Evolutionary conservation across 306 rosid genomes (phyloP).

Genomic region (Rosa persica): DNA sequence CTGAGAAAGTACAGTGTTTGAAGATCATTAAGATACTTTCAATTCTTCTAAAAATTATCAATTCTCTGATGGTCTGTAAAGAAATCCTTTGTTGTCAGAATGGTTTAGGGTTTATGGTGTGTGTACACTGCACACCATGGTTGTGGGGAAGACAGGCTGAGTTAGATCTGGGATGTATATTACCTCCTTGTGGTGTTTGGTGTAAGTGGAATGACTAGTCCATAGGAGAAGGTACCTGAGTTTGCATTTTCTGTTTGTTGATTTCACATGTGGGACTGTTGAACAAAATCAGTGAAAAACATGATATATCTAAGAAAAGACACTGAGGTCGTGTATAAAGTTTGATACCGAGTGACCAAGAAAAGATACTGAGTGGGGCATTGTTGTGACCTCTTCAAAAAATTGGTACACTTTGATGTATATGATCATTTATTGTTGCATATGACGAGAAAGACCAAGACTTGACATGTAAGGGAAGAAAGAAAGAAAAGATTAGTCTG

Average conservation of each 20-base stretch:
- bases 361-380: neutral
- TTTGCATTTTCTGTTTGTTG: neutral
- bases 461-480: neutral
- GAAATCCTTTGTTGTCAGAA: neutral
- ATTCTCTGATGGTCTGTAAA: neutral
- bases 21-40: neutral
- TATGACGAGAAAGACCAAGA: neutral
- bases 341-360: conserved; percentile 5
- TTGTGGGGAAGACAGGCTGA: conserved; percentile 20
- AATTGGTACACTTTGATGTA: neutral
- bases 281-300: neutral
- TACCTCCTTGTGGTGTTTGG: neutral
- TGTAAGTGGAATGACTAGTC: neutral
- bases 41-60: neutral
- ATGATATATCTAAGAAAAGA: neutral
- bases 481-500: neutral
- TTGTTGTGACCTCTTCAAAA: conserved; percentile 1
- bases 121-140: conserved; percentile 8
- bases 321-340: neutral
- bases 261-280: neutral
- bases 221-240: neutral
- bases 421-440: neutral
- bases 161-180: conserved; percentile 16
- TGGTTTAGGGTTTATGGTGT: neutral
- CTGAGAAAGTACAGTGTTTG: neutral